These are phyloP conservation scores for Phragmites australis DNA, from an alignment of 176 grass and related monocot genomes.

Conservation along the genomic window DNA sequence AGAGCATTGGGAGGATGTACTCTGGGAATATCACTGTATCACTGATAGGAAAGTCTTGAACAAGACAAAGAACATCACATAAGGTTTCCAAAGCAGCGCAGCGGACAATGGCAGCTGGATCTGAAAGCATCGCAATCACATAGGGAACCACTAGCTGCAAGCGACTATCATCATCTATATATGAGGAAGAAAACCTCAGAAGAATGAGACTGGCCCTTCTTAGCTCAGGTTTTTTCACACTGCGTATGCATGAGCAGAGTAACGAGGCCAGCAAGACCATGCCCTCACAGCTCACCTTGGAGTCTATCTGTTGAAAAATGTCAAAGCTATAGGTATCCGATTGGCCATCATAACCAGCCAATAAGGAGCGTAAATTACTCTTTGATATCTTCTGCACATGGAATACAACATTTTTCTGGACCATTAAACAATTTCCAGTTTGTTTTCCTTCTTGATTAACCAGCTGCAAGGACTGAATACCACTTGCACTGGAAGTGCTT, in stretches of 20 bases:
- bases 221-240: constrained; percentile 88
- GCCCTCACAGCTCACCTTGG: constrained; percentile 70
- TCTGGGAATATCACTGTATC: constrained; percentile 98
- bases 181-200: constrained; percentile 66
- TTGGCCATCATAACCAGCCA: constrained; percentile 72
- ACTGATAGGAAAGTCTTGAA: constrained; percentile 94
- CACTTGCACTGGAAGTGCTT: constrained; percentile 35
- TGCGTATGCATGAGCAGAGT: constrained; percentile 93
- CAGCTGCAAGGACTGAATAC: constrained; percentile 32
- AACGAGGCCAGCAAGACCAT: constrained; percentile 96
- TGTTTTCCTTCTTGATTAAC: constrained; percentile 30
- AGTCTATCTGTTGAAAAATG: constrained; percentile 55
- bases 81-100: constrained; percentile 94
- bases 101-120: constrained; percentile 89
- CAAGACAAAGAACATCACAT: constrained; percentile 79
- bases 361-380: constrained; percentile 63
- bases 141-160: constrained; percentile 93
- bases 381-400: constrained; percentile 72
- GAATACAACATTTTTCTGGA: constrained; percentile 39
- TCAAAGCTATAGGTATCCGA: constrained; percentile 71
- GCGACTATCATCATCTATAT: constrained; percentile 94
- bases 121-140: constrained; percentile 97
- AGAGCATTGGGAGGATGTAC: constrained; percentile 98
- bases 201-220: constrained; percentile 85
- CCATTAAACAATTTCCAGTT: constrained; percentile 36